Evolutionary conservation across 192 early-diverging fungal genomes (phyloP), one percentile per base, ranked within the genome.

Genomic region (Paraglomus brasilianum): DNA sequence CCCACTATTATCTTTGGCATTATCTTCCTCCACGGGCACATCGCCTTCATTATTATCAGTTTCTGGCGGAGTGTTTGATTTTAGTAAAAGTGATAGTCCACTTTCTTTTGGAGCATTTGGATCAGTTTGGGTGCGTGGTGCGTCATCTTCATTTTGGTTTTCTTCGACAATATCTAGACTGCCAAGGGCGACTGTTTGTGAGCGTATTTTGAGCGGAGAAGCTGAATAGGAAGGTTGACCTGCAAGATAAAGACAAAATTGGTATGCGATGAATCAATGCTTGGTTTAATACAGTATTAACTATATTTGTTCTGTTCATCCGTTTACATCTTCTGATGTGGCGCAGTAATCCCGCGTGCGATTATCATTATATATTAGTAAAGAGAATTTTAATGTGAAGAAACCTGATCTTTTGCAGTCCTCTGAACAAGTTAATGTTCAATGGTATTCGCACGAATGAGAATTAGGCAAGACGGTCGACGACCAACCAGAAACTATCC

Each of bases 171-270:
- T 30, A 15, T 17, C 50, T 30, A 76, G 46, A 56, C 72, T 63
- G n/a, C 75, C 74, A 22, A 81, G 53, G 14, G 72, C 75, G 5
- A 79, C 40, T 5, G 77, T 73, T 51, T 81, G 75, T 19, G 73
- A 67, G 47, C 80, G 69, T 62, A 79, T 79, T 4, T 67, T 75
- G 57, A 70, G 73, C 43, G 72, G 69, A 0, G 80, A 81, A 22
- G 74, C 80, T 15, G 77, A 74, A 48, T 81, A 81, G 24, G 66
- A 56, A 8, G 66, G 66, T n/a, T 42, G 50, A 4, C 40, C 66
- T 69, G 42, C 21, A 21, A 42, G 36, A 64, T 22, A 11, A 56
- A 21, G 1, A 10, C 53, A 17, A 4, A 41, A 61, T 42, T 5
- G 13, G 7, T 9, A 52, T 11, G 44, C 5, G n/a, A n/a, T 19